Evolutionary conservation across 371 early-diverging fungal genomes (phyloP).

Genomic region (Mortierella sp.): DNA sequence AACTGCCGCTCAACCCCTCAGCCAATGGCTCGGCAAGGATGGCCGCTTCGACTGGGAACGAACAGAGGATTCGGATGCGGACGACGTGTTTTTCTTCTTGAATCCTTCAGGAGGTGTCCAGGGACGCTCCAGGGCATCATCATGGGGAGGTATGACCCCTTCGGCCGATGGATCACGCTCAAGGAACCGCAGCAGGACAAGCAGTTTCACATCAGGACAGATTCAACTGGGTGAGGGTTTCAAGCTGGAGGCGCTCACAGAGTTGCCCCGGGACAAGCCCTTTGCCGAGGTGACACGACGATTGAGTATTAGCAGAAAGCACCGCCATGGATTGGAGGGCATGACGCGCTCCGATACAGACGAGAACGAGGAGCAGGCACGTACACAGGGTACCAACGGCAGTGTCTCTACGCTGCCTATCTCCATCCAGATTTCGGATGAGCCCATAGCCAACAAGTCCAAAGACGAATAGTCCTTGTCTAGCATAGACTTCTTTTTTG

Average conservation of each 20-base stretch:
- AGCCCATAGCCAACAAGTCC: background rate
- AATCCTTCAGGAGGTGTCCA: conserved; percentile 57
- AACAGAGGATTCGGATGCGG: conserved; percentile 61
- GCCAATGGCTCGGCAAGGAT: conserved; percentile 66
- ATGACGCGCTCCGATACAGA: conserved; percentile 5
- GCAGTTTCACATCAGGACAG: conserved; percentile 55
- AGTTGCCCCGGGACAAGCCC: conserved; percentile 58
- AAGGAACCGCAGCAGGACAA: conserved; percentile 58
- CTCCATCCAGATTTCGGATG: background rate
- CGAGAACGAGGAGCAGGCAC: background rate
- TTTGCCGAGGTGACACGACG: conserved; percentile 57
- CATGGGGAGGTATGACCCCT: conserved; percentile 46
- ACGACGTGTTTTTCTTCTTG: conserved; percentile 65
- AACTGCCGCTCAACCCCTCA: conserved; percentile 41
- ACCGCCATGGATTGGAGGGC: conserved; percentile 17
- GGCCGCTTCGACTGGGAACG: conserved; percentile 73
- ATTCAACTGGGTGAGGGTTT: conserved; percentile 57
- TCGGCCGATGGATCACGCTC: conserved; percentile 52
- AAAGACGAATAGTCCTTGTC: background rate
- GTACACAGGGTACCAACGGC: background rate
- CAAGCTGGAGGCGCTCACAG: conserved; percentile 67
- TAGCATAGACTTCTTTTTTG: background rate
- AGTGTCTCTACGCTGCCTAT: background rate
- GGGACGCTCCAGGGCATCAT: conserved; percentile 44
- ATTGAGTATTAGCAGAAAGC: conserved; percentile 40